A percentile compares a stretch with the other conserved stretches of the same genome.
phyloP scores from a whole-genome alignment of 2,329 filamentous ascomycete species.

The Aspergillus pseudoglaucus region DNA sequence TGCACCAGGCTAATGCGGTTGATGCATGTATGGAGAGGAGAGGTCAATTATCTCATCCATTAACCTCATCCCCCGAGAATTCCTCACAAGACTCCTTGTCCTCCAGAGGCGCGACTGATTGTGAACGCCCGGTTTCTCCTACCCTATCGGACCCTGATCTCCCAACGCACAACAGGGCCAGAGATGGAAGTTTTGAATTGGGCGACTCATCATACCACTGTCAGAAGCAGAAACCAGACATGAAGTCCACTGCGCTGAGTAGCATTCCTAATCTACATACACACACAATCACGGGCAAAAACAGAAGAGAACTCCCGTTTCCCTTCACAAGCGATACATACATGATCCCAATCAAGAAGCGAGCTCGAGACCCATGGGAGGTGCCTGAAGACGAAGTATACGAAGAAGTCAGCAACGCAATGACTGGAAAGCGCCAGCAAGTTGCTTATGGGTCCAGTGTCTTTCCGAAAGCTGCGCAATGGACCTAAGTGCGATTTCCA shows the following conservation, averaged over 20 bases:
- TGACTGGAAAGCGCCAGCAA: conserved; percentile 13
- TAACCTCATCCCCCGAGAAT: not conserved
- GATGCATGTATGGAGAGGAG: not conserved
- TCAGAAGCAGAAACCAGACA: too few relatives aligned
- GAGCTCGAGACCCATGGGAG: not conserved
- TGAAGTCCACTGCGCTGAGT: too few relatives aligned
- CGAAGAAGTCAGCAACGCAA: conserved; percentile 12
- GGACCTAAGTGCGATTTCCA: too few relatives aligned
- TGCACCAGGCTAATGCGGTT: not conserved
- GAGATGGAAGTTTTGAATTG: not conserved
- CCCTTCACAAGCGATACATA: not conserved
- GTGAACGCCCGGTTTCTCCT: conserved; percentile 6
- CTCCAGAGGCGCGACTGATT: not conserved
- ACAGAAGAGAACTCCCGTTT: not conserved
- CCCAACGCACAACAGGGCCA: conserved; percentile 10
- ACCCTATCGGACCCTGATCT: conserved; percentile 22
- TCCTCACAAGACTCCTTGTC: not conserved
- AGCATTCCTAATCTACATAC: too few relatives aligned
- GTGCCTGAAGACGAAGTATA: conserved; percentile 16
- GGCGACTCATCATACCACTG: too few relatives aligned
- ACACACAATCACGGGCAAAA: not conserved
- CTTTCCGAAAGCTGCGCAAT: not conserved
- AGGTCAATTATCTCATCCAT: not conserved
- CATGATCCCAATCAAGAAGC: not conserved
- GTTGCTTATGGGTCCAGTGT: conserved; percentile 10